phyloP scores from a whole-genome alignment of 129 eudicot species.

The Heracleum sosnowskyi region DNA sequence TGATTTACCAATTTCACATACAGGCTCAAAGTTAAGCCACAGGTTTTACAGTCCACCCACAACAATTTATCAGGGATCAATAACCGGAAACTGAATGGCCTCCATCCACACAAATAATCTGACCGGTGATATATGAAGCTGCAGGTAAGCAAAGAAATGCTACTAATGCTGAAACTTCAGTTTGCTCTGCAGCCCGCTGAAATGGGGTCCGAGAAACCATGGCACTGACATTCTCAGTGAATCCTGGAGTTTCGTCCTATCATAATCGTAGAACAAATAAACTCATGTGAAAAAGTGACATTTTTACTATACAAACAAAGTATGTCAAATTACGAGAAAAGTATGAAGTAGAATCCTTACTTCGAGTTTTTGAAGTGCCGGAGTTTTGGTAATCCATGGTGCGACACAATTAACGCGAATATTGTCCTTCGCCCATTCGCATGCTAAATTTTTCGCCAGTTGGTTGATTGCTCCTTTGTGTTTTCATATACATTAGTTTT shows the following conservation, averaged over 20 bases:
- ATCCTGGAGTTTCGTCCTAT: neutral
- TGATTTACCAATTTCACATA: too few species aligned
- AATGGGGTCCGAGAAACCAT: slow-evolving; percentile 11
- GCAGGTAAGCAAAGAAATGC: slow-evolving; percentile 23
- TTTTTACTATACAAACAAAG: too few species aligned
- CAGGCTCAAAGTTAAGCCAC: too few species aligned
- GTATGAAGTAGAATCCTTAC: neutral
- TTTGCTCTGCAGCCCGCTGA: neutral
- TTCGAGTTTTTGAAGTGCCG: neutral
- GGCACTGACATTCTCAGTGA: neutral
- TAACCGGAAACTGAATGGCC: slow-evolving; percentile 2
- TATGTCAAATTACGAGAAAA: too few species aligned
- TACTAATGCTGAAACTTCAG: slow-evolving; percentile 14
- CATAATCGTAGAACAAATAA: too few species aligned
- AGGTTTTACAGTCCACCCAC: too few species aligned
- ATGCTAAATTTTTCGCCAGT: slow-evolving; percentile 11
- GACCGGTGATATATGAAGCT: slow-evolving; percentile 22
- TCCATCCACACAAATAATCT: slow-evolving; percentile 16
- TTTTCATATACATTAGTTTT: neutral
- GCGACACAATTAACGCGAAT: slow-evolving; percentile 10
- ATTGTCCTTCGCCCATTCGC: slow-evolving; percentile 18
- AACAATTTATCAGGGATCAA: too few species aligned
- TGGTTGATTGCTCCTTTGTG: slow-evolving; percentile 10
- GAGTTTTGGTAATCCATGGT: neutral
- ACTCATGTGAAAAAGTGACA: neutral